phyloP scores from a whole-genome alignment of 1,139 yeast species.

The Komagataea norvegica region DNA sequence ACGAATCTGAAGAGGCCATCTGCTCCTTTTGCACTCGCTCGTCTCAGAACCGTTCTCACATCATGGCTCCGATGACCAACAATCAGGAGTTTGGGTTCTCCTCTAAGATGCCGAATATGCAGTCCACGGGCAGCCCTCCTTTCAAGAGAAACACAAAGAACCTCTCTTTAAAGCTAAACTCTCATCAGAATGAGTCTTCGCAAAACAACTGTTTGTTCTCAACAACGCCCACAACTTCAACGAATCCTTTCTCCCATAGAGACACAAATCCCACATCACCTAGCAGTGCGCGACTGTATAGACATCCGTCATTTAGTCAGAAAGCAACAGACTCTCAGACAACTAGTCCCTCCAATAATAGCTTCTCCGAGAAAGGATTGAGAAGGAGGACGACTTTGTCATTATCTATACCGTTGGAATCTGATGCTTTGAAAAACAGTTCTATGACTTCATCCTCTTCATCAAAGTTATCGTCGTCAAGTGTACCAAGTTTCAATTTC shows the following conservation, averaged over 20 bases:
- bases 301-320: constrained; percentile 24
- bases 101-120: constrained; percentile 4
- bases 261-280: constrained; percentile 5
- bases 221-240: constrained; percentile 3
- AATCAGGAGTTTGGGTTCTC: constrained; percentile 1
- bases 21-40: no score
- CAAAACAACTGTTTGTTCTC: constrained; percentile 1
- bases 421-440: constrained; percentile 4
- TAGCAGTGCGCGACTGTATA: constrained; percentile 16
- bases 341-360: background rate
- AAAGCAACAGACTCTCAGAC: background rate
- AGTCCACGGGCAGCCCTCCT: constrained; percentile 14
- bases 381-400: constrained; percentile 26
- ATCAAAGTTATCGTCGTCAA: constrained; percentile 16
- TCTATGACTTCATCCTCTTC: constrained; percentile 12
- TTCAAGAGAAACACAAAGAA: constrained; percentile 23
- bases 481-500: constrained; percentile 19
- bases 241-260: background rate
- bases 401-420: constrained; percentile 23
- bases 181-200: background rate
- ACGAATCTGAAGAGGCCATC: no score
- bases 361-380: constrained; percentile 4
- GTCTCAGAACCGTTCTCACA: background rate
- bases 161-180: constrained; percentile 17
- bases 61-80: background rate